phyloP scores from a whole-genome alignment of 495 filamentous ascomycete genomes.

The Talaromyces wortmannii region DNA sequence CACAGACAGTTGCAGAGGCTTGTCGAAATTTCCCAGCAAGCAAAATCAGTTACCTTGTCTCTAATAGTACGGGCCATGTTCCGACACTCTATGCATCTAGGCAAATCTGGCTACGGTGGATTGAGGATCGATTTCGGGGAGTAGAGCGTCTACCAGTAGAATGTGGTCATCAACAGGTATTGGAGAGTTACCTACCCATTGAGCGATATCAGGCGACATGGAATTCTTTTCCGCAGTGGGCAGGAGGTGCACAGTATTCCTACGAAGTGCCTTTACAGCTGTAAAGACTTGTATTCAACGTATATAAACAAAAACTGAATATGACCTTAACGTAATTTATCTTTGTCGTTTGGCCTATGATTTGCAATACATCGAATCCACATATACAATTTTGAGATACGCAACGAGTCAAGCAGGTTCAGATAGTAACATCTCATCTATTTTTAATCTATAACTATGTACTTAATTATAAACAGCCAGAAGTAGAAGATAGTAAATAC shows the following conservation, averaged over 20 bases:
- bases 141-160: not conserved
- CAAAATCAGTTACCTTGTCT: constrained; percentile 23
- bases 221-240: constrained; percentile 22
- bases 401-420: no score
- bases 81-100: constrained; percentile 24
- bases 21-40: constrained; percentile 16
- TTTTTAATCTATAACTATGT: no score
- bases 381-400: no score
- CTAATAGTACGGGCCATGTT: constrained; percentile 21
- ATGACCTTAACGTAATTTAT: no score
- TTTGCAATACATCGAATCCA: no score
- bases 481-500: no score
- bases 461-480: no score
- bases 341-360: no score
- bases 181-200: constrained; percentile 18
- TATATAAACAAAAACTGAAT: no score
- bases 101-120: constrained; percentile 32
- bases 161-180: not conserved
- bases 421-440: no score
- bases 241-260: constrained; percentile 16
- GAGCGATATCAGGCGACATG: constrained; percentile 13
- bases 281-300: not conserved
- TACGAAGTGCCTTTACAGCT: constrained; percentile 17
- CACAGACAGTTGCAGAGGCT: constrained; percentile 19
- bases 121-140: constrained; percentile 23